Conservation (phyloP, 2,329 filamentous ascomycete genomes). For the Diaporthe sp. region DNA sequence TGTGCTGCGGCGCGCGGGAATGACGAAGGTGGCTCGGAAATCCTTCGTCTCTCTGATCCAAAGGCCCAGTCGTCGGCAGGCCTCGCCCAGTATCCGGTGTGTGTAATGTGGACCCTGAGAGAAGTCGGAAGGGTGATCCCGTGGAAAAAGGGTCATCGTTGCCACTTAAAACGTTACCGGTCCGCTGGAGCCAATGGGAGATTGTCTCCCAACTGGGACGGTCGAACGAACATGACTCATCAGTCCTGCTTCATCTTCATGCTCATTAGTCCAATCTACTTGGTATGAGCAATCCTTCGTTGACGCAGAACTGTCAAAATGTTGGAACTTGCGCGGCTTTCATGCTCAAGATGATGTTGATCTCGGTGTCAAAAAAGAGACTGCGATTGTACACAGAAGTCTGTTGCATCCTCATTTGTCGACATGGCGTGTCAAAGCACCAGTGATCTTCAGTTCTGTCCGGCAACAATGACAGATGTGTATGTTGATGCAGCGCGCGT, state of each 20-base stretch:
- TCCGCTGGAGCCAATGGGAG: constrained; percentile 11
- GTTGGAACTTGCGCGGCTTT: neutral
- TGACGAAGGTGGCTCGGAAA: neutral
- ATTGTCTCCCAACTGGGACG: no score
- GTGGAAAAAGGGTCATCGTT: neutral
- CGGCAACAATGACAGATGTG: no score
- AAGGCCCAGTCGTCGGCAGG: neutral
- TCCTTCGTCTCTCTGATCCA: no score
- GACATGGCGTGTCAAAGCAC: neutral
- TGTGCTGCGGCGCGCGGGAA: neutral
- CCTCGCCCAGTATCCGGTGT: neutral
- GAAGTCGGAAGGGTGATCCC: neutral
- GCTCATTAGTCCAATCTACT: neutral
- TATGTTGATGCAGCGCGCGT: no score
- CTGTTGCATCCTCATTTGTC: neutral
- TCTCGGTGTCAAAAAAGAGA: neutral
- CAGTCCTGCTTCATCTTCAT: neutral
- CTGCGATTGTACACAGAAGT: neutral
- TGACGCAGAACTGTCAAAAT: neutral
- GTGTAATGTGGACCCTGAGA: neutral
- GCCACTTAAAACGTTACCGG: neutral
- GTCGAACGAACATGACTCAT: neutral
- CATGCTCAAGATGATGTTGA: neutral
- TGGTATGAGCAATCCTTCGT: neutral
- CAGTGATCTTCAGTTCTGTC: no score